phyloP scores from a whole-genome alignment of 345 rosid genomes.

The Triadica sebifera region DNA sequence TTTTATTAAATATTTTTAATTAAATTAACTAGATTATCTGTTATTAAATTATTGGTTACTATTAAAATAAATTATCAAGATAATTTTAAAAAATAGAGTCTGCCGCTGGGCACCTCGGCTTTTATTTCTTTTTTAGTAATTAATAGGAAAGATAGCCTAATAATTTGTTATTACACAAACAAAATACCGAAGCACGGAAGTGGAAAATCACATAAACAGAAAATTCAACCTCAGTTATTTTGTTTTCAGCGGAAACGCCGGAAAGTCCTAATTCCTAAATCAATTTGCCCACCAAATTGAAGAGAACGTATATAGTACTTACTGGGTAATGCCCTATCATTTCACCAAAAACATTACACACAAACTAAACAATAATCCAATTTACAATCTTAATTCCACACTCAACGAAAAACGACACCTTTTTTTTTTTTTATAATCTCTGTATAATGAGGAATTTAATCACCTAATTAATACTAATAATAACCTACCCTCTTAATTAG shows the following conservation, averaged over 20 bases:
- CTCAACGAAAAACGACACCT: constrained; percentile 27
- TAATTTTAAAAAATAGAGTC: too few species aligned
- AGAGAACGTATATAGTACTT: neutral
- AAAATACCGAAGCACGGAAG: neutral
- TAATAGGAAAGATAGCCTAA: too few species aligned
- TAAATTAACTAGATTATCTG: too few species aligned
- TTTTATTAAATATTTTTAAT: too few species aligned
- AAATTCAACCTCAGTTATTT: constrained; percentile 2
- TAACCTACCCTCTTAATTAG: neutral
- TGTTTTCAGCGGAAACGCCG: neutral
- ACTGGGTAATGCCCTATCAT: constrained; percentile 28
- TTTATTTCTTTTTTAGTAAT: too few species aligned
- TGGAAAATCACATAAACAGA: constrained; percentile 11
- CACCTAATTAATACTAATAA: neutral
- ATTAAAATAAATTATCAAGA: too few species aligned
- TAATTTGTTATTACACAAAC: too few species aligned
- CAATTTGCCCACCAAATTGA: neutral
- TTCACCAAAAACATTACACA: constrained; percentile 15
- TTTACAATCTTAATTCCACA: too few species aligned
- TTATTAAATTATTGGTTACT: too few species aligned
- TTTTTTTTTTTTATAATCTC: constrained; percentile 10
- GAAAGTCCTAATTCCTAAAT: constrained; percentile 8
- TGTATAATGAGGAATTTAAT: constrained; percentile 40
- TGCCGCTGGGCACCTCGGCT: too few species aligned
- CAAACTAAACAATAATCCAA: constrained; percentile 15